Evolutionary conservation across 2,329 filamentous ascomycete genomes (phyloP), one percentile per base, ranked within the genome.

Genomic region (Aciculosporium take): DNA sequence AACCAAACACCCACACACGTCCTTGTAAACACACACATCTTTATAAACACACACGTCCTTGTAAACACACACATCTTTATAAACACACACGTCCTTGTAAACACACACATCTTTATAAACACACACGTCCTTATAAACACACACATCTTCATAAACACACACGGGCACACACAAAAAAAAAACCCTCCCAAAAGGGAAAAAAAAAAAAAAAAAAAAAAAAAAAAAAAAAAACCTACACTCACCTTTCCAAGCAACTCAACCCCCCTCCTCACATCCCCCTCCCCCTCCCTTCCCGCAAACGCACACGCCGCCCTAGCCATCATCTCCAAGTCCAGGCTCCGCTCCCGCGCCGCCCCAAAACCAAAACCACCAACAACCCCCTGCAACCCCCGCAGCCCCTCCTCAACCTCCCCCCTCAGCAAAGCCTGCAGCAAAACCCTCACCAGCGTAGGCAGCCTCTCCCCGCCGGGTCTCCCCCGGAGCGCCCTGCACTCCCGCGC

Each of bases 211-310:
- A 12, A n/a, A 23, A 13, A 25, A 21, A 30, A 25, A n/a, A 8
- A 20, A 21, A 21, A 5, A 21, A 30, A 17, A 1, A n/a, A 6
- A 3, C 2, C 12, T 3, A 20, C 21, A 4, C 57, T 41, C 50
- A 74, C 72, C 63, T 75, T 72, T 57, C 72, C 76, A 28, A 77
- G 46, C 2, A 73, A 49, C 41, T 67, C 65, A 18, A 66, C 52
- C 7, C 70, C 68, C 46, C 55, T 58, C 21, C 51, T 49, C 7
- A 71, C 45, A 39, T 54, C 53, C 41, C 56, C 55, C 30, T 62
- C 56, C 2, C 49, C 57, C 45, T 61, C 56, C 48, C 58, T 51
- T 1, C 64, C 64, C 0, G 65, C 56, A 50, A 68, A 73, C 27
- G 64, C 53, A 41, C 51, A 54, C n/a, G 53, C 56, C 3, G 56